These are phyloP conservation scores for Schizothecium vesticola DNA, from an alignment of 495 filamentous ascomycete genomes.

Conservation along the genomic window DNA sequence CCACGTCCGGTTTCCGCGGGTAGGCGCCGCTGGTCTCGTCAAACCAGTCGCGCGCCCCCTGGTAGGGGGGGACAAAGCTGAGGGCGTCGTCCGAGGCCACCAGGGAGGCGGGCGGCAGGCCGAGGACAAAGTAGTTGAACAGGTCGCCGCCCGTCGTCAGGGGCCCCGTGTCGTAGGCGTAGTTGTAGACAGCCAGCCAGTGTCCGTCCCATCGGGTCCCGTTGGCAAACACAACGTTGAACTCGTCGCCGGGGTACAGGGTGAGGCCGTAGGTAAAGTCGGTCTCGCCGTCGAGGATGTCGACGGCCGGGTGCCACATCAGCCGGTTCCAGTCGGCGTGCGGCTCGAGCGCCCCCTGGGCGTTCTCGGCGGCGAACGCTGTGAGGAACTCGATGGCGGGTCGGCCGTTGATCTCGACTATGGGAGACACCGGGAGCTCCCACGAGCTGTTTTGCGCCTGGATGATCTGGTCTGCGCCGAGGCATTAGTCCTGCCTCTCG, in stretches of 20 bases:
- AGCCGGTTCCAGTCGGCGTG: not conserved
- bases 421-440: not conserved
- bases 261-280: not conserved
- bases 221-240: not conserved
- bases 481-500: not conserved
- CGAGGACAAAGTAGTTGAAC: not conserved
- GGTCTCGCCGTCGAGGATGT: not conserved
- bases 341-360: not conserved
- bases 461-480: not conserved
- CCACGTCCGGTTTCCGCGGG: not conserved
- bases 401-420: not conserved
- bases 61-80: not conserved
- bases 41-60: not conserved
- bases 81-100: not conserved
- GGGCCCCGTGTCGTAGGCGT: not conserved
- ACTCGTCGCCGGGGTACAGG: not conserved
- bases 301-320: not conserved
- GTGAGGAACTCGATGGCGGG: not conserved
- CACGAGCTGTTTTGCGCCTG: not conserved
- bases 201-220: not conserved
- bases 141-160: not conserved
- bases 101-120: not conserved
- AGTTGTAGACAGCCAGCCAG: not conserved
- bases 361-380: not conserved
- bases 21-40: not conserved